Percentiles rank a stretch among this genome's conserved stretches.
phyloP scores from a whole-genome alignment of 768 basidiomycete genomes.

The Suillus subaureus region DNA sequence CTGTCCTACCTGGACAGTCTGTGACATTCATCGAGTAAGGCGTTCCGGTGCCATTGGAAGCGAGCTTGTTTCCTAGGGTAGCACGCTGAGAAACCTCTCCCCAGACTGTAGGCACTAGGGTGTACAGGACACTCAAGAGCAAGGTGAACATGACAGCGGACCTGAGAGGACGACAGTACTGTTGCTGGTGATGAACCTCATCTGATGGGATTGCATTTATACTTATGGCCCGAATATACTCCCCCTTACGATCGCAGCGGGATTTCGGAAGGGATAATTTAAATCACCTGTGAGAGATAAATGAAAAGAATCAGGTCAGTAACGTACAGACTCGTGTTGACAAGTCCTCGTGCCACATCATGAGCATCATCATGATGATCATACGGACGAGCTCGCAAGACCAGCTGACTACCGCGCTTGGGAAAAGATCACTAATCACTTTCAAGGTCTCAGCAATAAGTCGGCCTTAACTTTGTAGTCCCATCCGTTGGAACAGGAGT shows the following conservation, averaged over 20 bases:
- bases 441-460: neutral
- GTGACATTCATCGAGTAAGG: slow-evolving; percentile 32
- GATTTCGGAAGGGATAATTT: neutral
- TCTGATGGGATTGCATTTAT: slow-evolving; percentile 2
- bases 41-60: neutral
- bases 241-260: neutral
- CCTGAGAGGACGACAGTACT: neutral
- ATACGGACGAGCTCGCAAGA: neutral
- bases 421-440: neutral
- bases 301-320: neutral
- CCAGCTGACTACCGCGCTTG: neutral
- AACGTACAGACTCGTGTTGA: neutral
- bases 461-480: neutral
- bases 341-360: neutral
- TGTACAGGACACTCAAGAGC: slow-evolving; percentile 14
- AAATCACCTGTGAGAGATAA: neutral
- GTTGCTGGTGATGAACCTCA: neutral
- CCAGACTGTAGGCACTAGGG: slow-evolving; percentile 10
- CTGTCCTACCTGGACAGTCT: slow-evolving; percentile 31
- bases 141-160: slow-evolving; percentile 13
- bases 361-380: neutral
- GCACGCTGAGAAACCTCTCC: slow-evolving; percentile 14
- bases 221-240: neutral
- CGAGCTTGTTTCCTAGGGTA: neutral
- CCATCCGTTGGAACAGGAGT: neutral